A percentile compares a stretch with the other conserved stretches of the same genome.
Evolutionary conservation across 1,284 basidiomycete genomes (phyloP).

Genomic region (Leccinum ponderosum): DNA sequence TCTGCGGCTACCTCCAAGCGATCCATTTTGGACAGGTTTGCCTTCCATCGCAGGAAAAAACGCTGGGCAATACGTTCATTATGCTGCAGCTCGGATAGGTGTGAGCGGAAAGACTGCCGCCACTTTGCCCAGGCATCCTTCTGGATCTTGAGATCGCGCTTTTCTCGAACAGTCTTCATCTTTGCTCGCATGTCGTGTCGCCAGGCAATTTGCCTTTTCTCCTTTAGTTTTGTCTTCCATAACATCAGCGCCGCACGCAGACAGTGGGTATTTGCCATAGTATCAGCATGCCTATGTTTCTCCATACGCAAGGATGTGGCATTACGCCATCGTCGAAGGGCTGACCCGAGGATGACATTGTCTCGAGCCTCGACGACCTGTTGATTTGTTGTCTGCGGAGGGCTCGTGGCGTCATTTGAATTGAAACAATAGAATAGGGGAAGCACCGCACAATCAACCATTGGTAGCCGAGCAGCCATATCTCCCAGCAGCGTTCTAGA

Average conservation of each 20-base stretch:
- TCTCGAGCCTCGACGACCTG: slow-evolving; percentile 62
- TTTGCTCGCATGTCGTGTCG: slow-evolving; percentile 64
- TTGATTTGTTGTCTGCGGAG: slow-evolving; percentile 55
- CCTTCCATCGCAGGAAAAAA: slow-evolving; percentile 54
- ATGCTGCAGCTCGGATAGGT: slow-evolving; percentile 51
- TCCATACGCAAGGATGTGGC: slow-evolving; percentile 39
- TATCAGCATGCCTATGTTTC: slow-evolving; percentile 41
- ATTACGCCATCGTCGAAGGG: slow-evolving; percentile 58
- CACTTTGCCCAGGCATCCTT: slow-evolving; percentile 62
- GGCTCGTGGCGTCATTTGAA: slow-evolving; percentile 13
- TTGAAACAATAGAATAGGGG: slow-evolving; percentile 12
- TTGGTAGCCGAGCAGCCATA: slow-evolving; percentile 65
- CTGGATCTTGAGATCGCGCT: slow-evolving; percentile 47
- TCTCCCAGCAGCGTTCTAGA: slow-evolving; percentile 65
- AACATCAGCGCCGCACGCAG: slow-evolving; percentile 41
- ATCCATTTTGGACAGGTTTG: slow-evolving; percentile 40
- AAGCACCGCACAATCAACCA: slow-evolving; percentile 66
- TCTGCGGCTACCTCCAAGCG: slow-evolving; percentile 50
- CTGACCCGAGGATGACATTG: slow-evolving; percentile 55
- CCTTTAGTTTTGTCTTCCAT: slow-evolving; percentile 54
- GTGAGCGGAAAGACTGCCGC: slow-evolving; percentile 53
- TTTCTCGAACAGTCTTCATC: slow-evolving; percentile 61
- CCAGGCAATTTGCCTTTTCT: slow-evolving; percentile 57
- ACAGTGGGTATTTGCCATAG: slow-evolving; percentile 42
- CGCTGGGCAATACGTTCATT: slow-evolving; percentile 42